These are phyloP conservation scores for Trypanosoma lewisi DNA, from an alignment of 208 protist genomes.

Conservation along the genomic window DNA sequence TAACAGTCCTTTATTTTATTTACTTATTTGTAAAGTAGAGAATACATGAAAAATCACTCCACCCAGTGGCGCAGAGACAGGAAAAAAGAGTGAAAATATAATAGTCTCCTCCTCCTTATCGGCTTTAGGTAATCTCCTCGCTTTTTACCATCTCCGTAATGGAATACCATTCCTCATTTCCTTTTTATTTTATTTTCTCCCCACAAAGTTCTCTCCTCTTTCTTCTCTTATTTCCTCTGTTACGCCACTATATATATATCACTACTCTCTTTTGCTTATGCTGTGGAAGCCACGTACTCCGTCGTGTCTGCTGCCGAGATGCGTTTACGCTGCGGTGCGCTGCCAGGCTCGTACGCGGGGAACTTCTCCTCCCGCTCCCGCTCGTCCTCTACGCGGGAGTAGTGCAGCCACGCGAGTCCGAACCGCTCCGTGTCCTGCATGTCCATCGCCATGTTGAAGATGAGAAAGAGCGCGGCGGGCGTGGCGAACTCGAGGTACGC, in stretches of 20 bases:
- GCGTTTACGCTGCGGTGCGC: slow-evolving; percentile 59
- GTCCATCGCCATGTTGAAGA: slow-evolving; percentile 50
- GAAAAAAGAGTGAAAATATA: neutral
- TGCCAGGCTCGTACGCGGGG: slow-evolving; percentile 69
- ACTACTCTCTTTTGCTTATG: too few relatives aligned
- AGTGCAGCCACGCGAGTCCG: slow-evolving; percentile 76
- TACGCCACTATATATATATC: too few relatives aligned
- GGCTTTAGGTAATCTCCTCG: too few relatives aligned
- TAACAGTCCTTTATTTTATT: too few relatives aligned
- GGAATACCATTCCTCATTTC: neutral
- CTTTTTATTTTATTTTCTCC: slow-evolving; percentile 2
- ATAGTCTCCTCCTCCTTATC: neutral
- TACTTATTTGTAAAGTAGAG: too few relatives aligned
- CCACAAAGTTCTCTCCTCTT: neutral
- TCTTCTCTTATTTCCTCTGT: too few relatives aligned
- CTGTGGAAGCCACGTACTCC: slow-evolving; percentile 52
- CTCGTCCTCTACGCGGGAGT: slow-evolving; percentile 56
- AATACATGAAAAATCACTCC: too few relatives aligned
- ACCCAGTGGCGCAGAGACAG: too few relatives aligned
- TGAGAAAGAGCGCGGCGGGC: slow-evolving; percentile 49
- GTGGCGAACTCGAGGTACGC: slow-evolving; percentile 56
- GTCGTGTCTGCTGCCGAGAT: slow-evolving; percentile 59
- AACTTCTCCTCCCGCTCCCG: slow-evolving; percentile 71
- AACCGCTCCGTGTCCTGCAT: slow-evolving; percentile 74
- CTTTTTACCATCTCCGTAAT: neutral